A percentile compares a stretch with the other conserved stretches of the same genome.
phyloP scores from a whole-genome alignment of 371 early-diverging fungal species.

The Mucor circinelloides region DNA sequence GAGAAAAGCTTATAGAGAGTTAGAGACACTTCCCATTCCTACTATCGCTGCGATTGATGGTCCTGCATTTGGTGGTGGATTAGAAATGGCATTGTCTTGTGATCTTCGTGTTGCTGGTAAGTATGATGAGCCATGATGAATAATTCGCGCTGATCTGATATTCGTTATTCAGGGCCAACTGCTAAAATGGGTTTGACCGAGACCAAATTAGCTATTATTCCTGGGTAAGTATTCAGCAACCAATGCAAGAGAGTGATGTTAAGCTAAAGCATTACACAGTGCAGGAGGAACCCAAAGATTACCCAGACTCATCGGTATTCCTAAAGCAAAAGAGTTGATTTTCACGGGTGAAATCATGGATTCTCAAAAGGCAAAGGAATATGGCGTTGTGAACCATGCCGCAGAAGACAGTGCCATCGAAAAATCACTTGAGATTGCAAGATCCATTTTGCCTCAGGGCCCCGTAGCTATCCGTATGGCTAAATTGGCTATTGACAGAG shows the following conservation, averaged over 20 bases:
- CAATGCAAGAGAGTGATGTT: not conserved
- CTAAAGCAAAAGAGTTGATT: slow-evolving; percentile 92
- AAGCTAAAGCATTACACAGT: slow-evolving; percentile 39
- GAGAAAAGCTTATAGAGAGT: slow-evolving; percentile 76
- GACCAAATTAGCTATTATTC: slow-evolving; percentile 95
- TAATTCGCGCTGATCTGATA: not conserved
- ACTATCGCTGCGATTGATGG: slow-evolving; percentile 97
- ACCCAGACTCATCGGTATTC: slow-evolving; percentile 83
- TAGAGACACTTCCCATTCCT: slow-evolving; percentile 90
- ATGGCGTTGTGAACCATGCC: slow-evolving; percentile 84
- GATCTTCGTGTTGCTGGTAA: slow-evolving; percentile 89
- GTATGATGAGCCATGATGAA: not conserved
- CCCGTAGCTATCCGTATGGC: slow-evolving; percentile 92
- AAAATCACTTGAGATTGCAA: slow-evolving; percentile 80
- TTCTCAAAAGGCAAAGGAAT: slow-evolving; percentile 63
- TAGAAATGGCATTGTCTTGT: slow-evolving; percentile 92
- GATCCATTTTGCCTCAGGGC: slow-evolving; percentile 82
- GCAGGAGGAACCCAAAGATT: slow-evolving; percentile 97
- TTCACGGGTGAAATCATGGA: slow-evolving; percentile 81
- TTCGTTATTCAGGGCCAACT: slow-evolving; percentile 40
- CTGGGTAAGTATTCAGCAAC: slow-evolving; percentile 67
- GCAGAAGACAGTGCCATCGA: slow-evolving; percentile 67
- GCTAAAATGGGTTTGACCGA: slow-evolving; percentile 93
- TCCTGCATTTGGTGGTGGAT: slow-evolving; percentile 93
- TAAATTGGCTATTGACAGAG: slow-evolving; percentile 84